Base-by-base conservation (phyloP, 139 green algal species). In the Eudorina sp. region DNA sequence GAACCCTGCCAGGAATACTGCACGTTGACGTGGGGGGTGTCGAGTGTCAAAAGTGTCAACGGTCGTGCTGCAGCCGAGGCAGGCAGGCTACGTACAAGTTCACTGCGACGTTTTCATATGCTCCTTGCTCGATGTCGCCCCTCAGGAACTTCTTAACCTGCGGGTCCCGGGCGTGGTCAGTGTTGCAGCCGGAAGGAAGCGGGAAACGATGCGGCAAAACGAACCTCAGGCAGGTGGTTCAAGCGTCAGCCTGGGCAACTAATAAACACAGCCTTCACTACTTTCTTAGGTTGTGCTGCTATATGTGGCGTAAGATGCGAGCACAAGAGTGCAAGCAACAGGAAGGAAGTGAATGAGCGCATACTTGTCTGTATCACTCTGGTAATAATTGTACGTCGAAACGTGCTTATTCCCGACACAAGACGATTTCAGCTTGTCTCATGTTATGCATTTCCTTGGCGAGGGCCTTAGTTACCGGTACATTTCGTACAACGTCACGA, bases 1-100 rank as follows among this genome's bases (percentile, higher is more conserved):
- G 81, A 58, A 53, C n/a, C 81, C 81, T 87, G 62, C 81, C 81
- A 51, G 81, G 60, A 36, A 87, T 87, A 31, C 81, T 86, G 80
- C 53, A 43, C 11, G 53, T n/a, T n/a, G n/a, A n/a, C n/a, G n/a
- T n/a, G n/a, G n/a, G n/a, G n/a, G n/a, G n/a, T n/a, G n/a, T n/a
- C n/a, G n/a, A n/a, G n/a, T n/a, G n/a, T n/a, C n/a, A n/a, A n/a
- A n/a, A n/a, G n/a, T n/a, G n/a, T n/a, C n/a, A n/a, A n/a, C n/a
- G n/a, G n/a, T n/a, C 4, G 48, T 45, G 31, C 18, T 34, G 31
- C 51, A 68, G 2, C 1, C 31, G 31, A n/a, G n/a, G 25, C 36
- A 31, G 3, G 11, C 48, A 45, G 19, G 5, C 13, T 27, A 38
- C 79, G 58, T 69, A 85, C 80, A 86, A 87, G 31, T 36, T 79